phyloP scores from a whole-genome alignment of 2,329 filamentous ascomycete genomes.

The Byssothecium circinans region DNA sequence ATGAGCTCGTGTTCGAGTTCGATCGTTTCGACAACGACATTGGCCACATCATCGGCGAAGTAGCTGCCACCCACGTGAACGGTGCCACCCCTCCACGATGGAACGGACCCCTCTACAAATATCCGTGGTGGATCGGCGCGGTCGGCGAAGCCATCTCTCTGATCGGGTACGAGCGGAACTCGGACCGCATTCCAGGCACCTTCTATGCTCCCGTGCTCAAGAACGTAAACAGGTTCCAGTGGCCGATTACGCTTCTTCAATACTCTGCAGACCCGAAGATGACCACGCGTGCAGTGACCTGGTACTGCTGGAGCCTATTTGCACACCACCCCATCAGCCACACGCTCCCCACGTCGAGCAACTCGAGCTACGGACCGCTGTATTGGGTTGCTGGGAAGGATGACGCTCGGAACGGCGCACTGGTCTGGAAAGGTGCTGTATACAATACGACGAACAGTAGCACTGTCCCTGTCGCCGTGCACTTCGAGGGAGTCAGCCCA shows the following conservation, averaged over 20 bases:
- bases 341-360: conserved; percentile 46
- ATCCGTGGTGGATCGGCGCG: conserved; percentile 54
- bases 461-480: conserved; percentile 25
- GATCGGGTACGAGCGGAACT: conserved; percentile 66
- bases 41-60: conserved; percentile 39
- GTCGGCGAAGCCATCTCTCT: conserved; percentile 68
- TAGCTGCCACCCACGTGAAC: conserved; percentile 38
- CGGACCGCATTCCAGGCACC: conserved; percentile 59
- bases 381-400: conserved; percentile 52
- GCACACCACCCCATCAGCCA: conserved; percentile 48
- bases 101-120: conserved; percentile 25
- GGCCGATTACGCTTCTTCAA: conserved; percentile 44
- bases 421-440: conserved; percentile 51
- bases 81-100: conserved; percentile 30
- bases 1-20: conserved; percentile 47
- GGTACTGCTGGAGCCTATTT: conserved; percentile 46
- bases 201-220: conserved; percentile 38
- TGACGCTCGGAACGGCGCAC: conserved; percentile 29
- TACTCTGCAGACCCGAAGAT: conserved; percentile 44
- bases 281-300: conserved; percentile 32
- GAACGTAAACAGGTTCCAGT: conserved; percentile 41
- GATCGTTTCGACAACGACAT: conserved; percentile 47
- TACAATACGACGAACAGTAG: conserved; percentile 50
- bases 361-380: conserved; percentile 44
- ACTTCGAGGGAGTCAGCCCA: conserved; percentile 31